Evolutionary conservation across 1,284 basidiomycete species (phyloP), one percentile per base, ranked within the genome.

Genomic region (Anthracocystis setariae): DNA sequence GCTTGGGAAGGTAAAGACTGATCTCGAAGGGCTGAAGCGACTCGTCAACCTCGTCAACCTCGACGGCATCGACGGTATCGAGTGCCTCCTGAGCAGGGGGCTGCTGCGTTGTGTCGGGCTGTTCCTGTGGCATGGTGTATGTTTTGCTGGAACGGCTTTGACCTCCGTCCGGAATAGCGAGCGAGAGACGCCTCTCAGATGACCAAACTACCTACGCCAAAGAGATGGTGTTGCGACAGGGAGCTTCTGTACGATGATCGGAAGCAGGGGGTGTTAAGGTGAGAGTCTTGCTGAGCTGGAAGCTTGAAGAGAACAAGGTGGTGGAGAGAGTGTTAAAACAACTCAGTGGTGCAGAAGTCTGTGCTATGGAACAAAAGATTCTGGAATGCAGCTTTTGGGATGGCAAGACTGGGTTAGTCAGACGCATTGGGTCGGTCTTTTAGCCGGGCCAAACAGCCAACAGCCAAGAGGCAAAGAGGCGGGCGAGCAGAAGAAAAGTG

Each of bases 21-120:
- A 82, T 74, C 57, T 82, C 80, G 55, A 82, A 82, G 13, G 79
- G 77, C 49, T 74, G 74, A 20, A 74, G 58, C 46, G 63, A 63
- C 47, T 66, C 69, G 59, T 72, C 69, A 12, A 72, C 33, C 52
- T 70, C n/a, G n/a, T n/a, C n/a, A n/a, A n/a, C n/a, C n/a, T n/a
- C n/a, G n/a, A n/a, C n/a, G n/a, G n/a, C n/a, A n/a, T n/a, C 56
- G 48, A 49, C 59, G 35, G 0, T 46, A 7, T 67, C 53, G 3
- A 48, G 25, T 4, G 48, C 48, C 40, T 42, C 40, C 40, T 21
- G 20, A 12, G 40, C 40, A 4, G 47, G 39, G 8, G 48, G n/a
- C 45, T 52, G 55, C 13, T 42, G 21, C 1, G 47, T 37, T 8
- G 32, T 45, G 23, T 56, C 61, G 29, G 37, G 25, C 13, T 70